Evolutionary conservation across 495 filamentous ascomycete genomes (phyloP), one percentile per base, ranked within the genome.

Genomic region (Penicillium bialowiezense): DNA sequence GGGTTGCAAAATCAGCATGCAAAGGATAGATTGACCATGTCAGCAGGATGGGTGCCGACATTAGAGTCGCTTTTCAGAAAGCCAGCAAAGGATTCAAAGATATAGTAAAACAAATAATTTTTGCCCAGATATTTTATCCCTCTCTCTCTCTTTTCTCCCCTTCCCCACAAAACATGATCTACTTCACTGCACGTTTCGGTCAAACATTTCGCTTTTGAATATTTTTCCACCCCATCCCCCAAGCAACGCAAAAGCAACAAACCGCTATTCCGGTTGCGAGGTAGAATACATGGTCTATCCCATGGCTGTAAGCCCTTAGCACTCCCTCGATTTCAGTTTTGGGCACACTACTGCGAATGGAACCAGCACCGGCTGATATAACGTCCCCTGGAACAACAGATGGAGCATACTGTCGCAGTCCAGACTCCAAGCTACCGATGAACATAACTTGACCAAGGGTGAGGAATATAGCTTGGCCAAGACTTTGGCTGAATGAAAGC

Each of bases 261-360:
- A 7, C 7, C 9, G 20, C 32, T 3, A 3, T 15, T 1, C 20
- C 48, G 15, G 21, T 24, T 3, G 5, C 17, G n/a, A 51, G 5
- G 23, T 51, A 51, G 48, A 44, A 51, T 12, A 57, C 51, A 3
- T 17, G 35, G 36, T 70, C 60, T 2, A 67, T 44, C 34, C 60
- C 61, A 34, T 68, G 68, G 1, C 65, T 52, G 45, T 89, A 92
- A 0, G 85, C 83, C 28, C 56, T 26, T 13, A 82, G 71, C 29
- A 90, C 79, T 3, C 60, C 71, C 0, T 67, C 56, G 15, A 88
- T 54, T 28, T 62, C n/a, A 9, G 18, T 43, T 7, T 78, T 69
- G 0, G 51, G 33, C 4, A 86, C 63, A 0, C 87, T 64, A 5
- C 70, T 31, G 5, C 47, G 39, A 17, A 52, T 5, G 7, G 41